Conservation (phyloP, 352 stramenopile species). For the Pythium brachiatum region DNA sequence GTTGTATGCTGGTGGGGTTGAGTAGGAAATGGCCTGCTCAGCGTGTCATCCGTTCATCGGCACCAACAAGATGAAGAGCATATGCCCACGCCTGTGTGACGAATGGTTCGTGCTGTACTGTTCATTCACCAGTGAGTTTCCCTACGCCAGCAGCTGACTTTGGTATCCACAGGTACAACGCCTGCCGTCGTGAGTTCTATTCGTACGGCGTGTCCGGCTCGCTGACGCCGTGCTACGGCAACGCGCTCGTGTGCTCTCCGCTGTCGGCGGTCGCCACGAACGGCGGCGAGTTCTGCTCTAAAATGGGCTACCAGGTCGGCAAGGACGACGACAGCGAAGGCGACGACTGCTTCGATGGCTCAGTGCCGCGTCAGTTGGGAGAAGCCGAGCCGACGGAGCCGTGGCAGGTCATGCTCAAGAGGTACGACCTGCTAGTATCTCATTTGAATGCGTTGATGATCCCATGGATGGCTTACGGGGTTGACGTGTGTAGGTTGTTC, state of each 20-base stretch:
- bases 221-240: constrained; percentile 77
- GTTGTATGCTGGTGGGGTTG: neutral
- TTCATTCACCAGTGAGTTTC: neutral
- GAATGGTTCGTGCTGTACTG: constrained; percentile 42
- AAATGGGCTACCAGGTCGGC: constrained; percentile 82
- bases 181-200: constrained; percentile 78
- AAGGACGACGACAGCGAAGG: constrained; percentile 61
- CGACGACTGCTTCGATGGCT: constrained; percentile 81
- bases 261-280: constrained; percentile 52
- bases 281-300: constrained; percentile 62
- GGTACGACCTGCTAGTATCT: constrained; percentile 16
- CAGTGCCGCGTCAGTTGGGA: constrained; percentile 53
- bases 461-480: neutral
- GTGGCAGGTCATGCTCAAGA: constrained; percentile 45
- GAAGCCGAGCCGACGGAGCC: constrained; percentile 56
- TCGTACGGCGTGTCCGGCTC: constrained; percentile 53
- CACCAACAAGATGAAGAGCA: constrained; percentile 66
- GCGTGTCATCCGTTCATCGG: constrained; percentile 79
- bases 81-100: constrained; percentile 72
- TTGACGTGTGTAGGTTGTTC: constrained; percentile 37
- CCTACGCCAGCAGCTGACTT: neutral
- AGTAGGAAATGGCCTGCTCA: constrained; percentile 76
- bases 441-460: neutral
- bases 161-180: constrained; percentile 31
- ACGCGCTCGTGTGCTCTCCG: constrained; percentile 77